Base-by-base conservation (phyloP, 2,329 filamentous ascomycete genomes). In the Diatrype stigma region DNA sequence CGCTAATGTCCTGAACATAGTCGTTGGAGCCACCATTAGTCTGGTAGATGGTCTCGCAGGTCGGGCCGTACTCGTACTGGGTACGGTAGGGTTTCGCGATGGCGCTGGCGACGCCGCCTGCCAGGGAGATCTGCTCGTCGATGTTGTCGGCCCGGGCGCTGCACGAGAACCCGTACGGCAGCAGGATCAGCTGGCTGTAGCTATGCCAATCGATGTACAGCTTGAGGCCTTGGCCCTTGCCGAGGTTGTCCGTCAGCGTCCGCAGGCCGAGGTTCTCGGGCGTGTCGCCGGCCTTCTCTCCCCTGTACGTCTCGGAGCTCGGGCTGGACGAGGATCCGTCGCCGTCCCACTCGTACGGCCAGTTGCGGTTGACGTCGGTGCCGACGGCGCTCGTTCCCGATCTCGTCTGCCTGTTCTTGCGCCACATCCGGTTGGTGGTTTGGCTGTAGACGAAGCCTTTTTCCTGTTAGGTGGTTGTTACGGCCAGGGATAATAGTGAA, bases 181-280 rank as follows among this genome's bases (percentile, higher is more conserved):
- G 73, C 45, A 82, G 69, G 49, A 82, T 74, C 47, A 74, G 70
- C 58, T 83, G 79, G 14, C 72, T 71, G 67, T 83, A 84, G 21
- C 76, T 75, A 64, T 84, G 81, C 65, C 79, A 78, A 64, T 85
- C 81, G 61, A 84, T 76, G 67, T 78, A 85, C 12, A 81, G 67
- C 49, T 78, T 74, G 48, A 82, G 70, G 2, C 77, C 77, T 46
- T 74, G 70, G 3, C 55, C 45, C 16, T 57, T 56, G 30, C 71
- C 68, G 22, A 83, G 60, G 37, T 65, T 60, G 45, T 72, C 69
- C 19, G 79, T 68, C 44, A 77, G 75, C 5, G 71, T 69, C 28
- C 73, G 72, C 34, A 84, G 67, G 4, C 66, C 73, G 49, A 71
- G 70, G 53, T 70, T 76, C 61, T 81, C 76, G 17, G 74, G 71